Evolutionary conservation across 208 protist genomes (phyloP), one percentile per base, ranked within the genome.

Genomic region (Balamuthia mandrillaris): DNA sequence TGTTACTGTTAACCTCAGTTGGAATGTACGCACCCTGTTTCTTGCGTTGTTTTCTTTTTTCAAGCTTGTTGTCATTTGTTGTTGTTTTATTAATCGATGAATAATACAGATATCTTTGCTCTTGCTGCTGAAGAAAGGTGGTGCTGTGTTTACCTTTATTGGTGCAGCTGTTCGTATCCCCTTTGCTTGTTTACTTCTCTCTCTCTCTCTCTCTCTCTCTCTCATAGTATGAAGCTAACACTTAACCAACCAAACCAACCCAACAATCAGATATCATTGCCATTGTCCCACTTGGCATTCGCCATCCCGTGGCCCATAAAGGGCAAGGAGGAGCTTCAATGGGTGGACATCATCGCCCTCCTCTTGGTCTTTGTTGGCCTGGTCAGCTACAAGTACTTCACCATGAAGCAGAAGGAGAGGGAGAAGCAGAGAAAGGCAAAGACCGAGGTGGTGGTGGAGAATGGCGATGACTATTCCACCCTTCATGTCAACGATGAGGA

Each of bases 71-170:
- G 24, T 39, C 14, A 66, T 9, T 21, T 24, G 47, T 54, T 54
- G 47, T 24, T 24, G 16, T 54, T 14, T 24, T 54, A 14, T 54
- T 24, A 18, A 18, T 54, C 47, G 18, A 24, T 54, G 14, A n/a
- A n/a, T n/a, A n/a, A n/a, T n/a, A n/a, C 72, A 82, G 74, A 82
- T 82, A 37, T 82, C 74, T 18, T 42, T 82, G 24, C 45, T 82
- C 39, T 3, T 82, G 27, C 54, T 82, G 37, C 51, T 82, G 5
- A 82, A 82, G 74, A 82, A 82, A 52, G 74, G 74, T 4, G 74
- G 74, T 16, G 74, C 74, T 4, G 74, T 82, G 12, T 82, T 82
- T 37, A 82, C 74, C 37, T 82, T 82, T 52, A 82, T 82, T 9
- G 74, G 74, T 18, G 41, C 74, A 2, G 74, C 74, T 21, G 74